A percentile compares a stretch with the other conserved stretches of the same genome.
Evolutionary conservation across 2,329 filamentous ascomycete genomes (phyloP).

Genomic region (Didymella arachidicola): DNA sequence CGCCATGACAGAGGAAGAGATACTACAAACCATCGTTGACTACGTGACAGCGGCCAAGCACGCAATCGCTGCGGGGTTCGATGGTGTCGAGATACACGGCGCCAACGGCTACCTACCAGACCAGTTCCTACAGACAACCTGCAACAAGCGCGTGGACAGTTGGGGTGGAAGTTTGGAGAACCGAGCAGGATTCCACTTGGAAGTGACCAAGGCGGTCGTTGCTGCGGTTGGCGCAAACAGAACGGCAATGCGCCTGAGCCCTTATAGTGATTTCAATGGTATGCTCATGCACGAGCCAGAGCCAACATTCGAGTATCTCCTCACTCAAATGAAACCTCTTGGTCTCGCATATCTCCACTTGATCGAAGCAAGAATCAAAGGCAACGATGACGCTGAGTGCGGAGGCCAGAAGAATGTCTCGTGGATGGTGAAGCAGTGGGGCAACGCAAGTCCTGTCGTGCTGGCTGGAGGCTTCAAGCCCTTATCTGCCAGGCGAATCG

Average conservation of each 20-base stretch:
- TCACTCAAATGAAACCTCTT: slow-evolving; percentile 1
- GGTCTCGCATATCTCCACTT: slow-evolving; percentile 3
- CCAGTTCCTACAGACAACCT: slow-evolving; percentile 68
- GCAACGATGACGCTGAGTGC: slow-evolving; percentile 23
- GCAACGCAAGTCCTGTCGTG: slow-evolving; percentile 38
- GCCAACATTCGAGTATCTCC: slow-evolving; percentile 55
- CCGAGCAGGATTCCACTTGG: slow-evolving; percentile 60
- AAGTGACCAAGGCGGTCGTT: slow-evolving; percentile 60
- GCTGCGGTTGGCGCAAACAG: slow-evolving; percentile 61
- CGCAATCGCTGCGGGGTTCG: slow-evolving; percentile 61
- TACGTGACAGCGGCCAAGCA: slow-evolving; percentile 54
- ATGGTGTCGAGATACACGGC: slow-evolving; percentile 64
- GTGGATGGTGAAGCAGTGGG: slow-evolving; percentile 25
- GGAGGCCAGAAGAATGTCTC: slow-evolving; percentile 24
- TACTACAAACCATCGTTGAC: slow-evolving; percentile 42
- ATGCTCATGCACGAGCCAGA: slow-evolving; percentile 69
- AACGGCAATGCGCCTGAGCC: slow-evolving; percentile 66
- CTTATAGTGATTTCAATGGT: slow-evolving; percentile 67
- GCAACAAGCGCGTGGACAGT: slow-evolving; percentile 60
- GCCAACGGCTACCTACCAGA: slow-evolving; percentile 73
- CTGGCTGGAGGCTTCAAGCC: slow-evolving; percentile 52
- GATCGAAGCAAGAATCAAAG: slow-evolving; percentile 18
- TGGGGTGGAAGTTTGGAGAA: slow-evolving; percentile 60
- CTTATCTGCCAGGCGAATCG: slow-evolving; percentile 39
- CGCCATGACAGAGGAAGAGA: slow-evolving; percentile 48